Base-by-base conservation (phyloP, 2,329 filamentous ascomycete genomes). In the Talaromyces verruculosus region DNA sequence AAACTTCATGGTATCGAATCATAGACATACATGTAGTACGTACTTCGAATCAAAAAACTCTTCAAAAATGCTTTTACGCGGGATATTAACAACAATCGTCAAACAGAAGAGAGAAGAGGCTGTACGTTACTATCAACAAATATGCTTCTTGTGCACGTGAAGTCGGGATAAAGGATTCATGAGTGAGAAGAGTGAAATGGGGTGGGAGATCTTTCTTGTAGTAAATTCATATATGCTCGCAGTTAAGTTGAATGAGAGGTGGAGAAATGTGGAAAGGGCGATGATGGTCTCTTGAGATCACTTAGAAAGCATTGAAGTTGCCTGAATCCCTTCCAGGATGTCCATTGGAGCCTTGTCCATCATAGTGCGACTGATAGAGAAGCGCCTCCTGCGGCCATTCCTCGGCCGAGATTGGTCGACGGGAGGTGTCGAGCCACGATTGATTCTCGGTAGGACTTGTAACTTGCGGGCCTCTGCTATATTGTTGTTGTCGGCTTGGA, bases 331-430 rank as follows among this genome's bases (percentile, higher is more conserved):
- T 60, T 37, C 59, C 51, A 33, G 35, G 35, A 59, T 63, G 49
- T 22, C 47, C 65, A 39, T 63, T 49, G 2, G 61, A 37, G 53
- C 25, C 22, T 13, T 63, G 30, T 45, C 8, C 6, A 39, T 66
- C 61, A 55, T 63, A 60, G 17, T 58, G 65, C 7, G 65, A 60
- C 61, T 79, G 76, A 68, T 80, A 80, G 65, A 79, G 75, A 28
- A 80, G 69, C 30, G 78, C 77, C 69, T 80, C 78, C 61, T 77
- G 77, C 2, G 77, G 75, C 78, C 78, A 81, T 45, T 80, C 77
- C 35, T 65, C 43, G 70, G 67, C 17, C 65, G 70, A 49, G 63
- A 25, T 61, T 49, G 64, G 64, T 51, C 64, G 51, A 7, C 35
- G 61, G 15, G 67, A 67, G 55, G 65, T 66, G 22, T 47, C 66